Conservation (phyloP, 352 stramenopile species). For the Pythium dissimile region DNA sequence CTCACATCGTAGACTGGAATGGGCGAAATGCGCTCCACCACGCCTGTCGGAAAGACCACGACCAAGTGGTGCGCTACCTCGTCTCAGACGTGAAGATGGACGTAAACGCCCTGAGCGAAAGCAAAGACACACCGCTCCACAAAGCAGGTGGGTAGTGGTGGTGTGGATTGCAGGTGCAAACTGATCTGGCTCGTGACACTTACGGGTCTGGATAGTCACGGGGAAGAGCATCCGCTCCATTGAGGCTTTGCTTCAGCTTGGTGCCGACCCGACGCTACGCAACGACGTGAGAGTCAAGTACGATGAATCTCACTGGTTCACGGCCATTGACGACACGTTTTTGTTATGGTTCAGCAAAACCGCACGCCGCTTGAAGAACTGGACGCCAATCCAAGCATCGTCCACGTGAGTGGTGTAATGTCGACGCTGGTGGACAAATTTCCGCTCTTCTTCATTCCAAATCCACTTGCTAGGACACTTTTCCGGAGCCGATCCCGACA, state of each 20-base stretch:
- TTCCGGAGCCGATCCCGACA: conserved; percentile 22
- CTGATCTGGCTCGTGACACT: not conserved
- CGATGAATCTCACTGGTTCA: not conserved
- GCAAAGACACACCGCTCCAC: conserved; percentile 71
- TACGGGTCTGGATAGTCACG: conserved; percentile 26
- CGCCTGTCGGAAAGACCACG: conserved; percentile 68
- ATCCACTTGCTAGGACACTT: conserved; percentile 17
- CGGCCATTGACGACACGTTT: not conserved
- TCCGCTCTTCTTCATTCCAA: too few relatives aligned
- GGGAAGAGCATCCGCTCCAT: conserved; percentile 55
- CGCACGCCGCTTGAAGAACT: conserved; percentile 64
- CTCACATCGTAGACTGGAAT: conserved; percentile 42
- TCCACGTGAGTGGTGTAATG: conserved; percentile 24
- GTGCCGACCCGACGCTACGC: conserved; percentile 47
- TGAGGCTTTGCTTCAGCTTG: conserved; percentile 56
- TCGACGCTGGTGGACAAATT: too few relatives aligned
- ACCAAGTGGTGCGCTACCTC: conserved; percentile 59
- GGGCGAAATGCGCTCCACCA: conserved; percentile 71
- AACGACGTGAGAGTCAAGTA: conserved; percentile 46
- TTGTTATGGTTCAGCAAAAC: conserved; percentile 40
- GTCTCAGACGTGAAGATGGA: conserved; percentile 44
- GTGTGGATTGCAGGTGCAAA: not conserved
- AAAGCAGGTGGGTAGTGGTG: conserved; percentile 59
- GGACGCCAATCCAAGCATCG: conserved; percentile 25
- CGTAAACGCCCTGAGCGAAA: conserved; percentile 57